Base-by-base conservation (phyloP, 495 filamentous ascomycete genomes). In the Friedmanniomyces endolithicus region DNA sequence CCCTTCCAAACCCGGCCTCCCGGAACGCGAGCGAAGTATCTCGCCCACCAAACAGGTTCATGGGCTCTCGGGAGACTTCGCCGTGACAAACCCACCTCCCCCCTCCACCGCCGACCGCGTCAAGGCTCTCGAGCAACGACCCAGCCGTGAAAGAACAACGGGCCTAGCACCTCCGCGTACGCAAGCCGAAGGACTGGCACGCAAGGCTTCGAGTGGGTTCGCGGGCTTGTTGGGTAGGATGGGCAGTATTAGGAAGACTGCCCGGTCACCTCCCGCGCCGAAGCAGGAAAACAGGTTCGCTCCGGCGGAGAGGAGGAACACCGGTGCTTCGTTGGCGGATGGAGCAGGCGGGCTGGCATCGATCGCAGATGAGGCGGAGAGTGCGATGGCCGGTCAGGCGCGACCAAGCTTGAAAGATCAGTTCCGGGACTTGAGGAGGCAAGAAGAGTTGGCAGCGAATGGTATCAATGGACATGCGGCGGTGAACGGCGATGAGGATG, bases 321-420 rank as follows among this genome's bases (percentile, higher is more conserved):
- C 88, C 0, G 71, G 88, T 49, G 82, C 81, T 17, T 88, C 87
- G 6, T 59, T 88, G 43, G 75, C 73, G 8, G 90, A 84, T 65
- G 87, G 86, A 59, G 75, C 81, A 1, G 85, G 90, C 63, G 82
- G 81, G 71, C 67, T 87, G 53, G 78, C 79, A 62, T 81, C 79
- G 53, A 74, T 87, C 48, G 84, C 87, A 39, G 81, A 86, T 62
- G 78, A 77, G 20, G 71, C 78, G 44, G 82, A 85, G 43, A 71
- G 65, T 25, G 75, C 77, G 20, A 67, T 64, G 14, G 56, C 65
- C 16, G 6, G 14, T 4, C 17, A 16, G 14, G 73, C 71, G 63
- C 71, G 70, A 50, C 75, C 76, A 23, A 90, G 82, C 61, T 68
- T 95, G 44, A 81, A 85, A 62, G 88, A 94, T 61, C 80, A 89